Base-by-base conservation (phyloP, 257 asterid genomes). In the Nicotiana benthamiana region DNA sequence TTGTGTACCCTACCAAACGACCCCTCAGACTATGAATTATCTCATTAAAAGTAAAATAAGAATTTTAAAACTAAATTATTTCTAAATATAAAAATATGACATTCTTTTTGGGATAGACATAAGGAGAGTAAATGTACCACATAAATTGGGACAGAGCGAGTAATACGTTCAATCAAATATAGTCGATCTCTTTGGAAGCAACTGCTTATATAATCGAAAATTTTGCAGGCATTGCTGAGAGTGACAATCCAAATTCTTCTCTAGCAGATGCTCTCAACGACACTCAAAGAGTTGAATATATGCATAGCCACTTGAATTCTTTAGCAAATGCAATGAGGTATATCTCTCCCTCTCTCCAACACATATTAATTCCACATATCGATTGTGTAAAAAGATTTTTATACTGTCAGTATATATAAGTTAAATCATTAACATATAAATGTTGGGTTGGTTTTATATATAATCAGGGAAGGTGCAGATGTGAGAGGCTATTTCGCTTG, bases 401-500 rank as follows among this genome's bases (percentile, higher is more conserved):
- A 12, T 13, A 12, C 17, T 51, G 17, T 9, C 1, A 51, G 17
- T 51, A 3, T 51, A 51, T 51, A 51, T 51, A 51, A 51, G 18
- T 51, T 12, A 12, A 2, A 51, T 51, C 6, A 4, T 51, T 51
- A 51, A 12, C 54, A 2, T 51, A 4, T 17, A 65, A 9, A 18
- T 8, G 52, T 9, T 66, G 5, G 75, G 30, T n/a, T 36, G n/a
- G 20, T 36, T 68, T 46, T 46, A 13, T 46, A 13, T 28, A 28
- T 28, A 28, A 46, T 22, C 87, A 92, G 95, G 87, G 83, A 92
- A 52, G 97, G 97, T 83, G 92, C 92, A 17, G 88, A 92, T 81
- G 93, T 93, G 60, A 87, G 92, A 79, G 97, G 97, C 40, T 92
- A 90, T 72, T 90, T 91, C 75, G 89, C 89, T 11, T 93, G 97